Evolutionary conservation across 371 early-diverging fungal species (phyloP), one percentile per base, ranked within the genome.

Genomic region (Mortierella sp.): DNA sequence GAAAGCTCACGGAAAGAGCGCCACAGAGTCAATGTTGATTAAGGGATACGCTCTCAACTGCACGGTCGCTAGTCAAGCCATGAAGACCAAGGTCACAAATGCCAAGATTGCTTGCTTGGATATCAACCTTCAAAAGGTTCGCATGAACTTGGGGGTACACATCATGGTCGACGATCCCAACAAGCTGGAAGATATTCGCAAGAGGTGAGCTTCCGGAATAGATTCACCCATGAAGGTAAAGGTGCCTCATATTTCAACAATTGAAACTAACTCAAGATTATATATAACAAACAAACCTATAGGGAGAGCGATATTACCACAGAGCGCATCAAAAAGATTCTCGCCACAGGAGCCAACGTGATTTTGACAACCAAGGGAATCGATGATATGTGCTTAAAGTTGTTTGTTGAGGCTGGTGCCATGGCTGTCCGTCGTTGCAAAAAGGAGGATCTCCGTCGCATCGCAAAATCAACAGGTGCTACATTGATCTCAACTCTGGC

Each of bases 71-170:
- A 93, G 97, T 55, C 98, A 99, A 88, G 97, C 96, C 57, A 96
- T 99, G 94, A 94, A 93, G 83, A 97, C 93, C 61, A 90, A 89
- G 66, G 88, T 99, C 70, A 86, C 86, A 49, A 93, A 91, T 67
- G 97, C 99, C 58, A 97, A 97, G 89, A 98, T 99, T 85, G 96
- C 99, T n/a, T 98, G 97, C 84, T 85, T 99, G 58, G 99, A 99
- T 85, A 98, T 99, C 90, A 97, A 99, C 89, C 90, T 99, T 59
- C 96, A 97, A 86, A 99, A 98, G 89, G 96, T 97, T n/a, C 94
- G 99, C 77, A 96, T 99, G 97, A 96, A 97, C 82, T 84, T 99
- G 31, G 99, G 99, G 60, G 99, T 99, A 54, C 94, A 97, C 77
- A 98, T 99, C 81, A 94, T 97, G 35, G 94, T 99, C 57, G 99